These are phyloP conservation scores for Penicillium desertorum DNA, from an alignment of 495 filamentous ascomycete genomes.

Conservation along the genomic window DNA sequence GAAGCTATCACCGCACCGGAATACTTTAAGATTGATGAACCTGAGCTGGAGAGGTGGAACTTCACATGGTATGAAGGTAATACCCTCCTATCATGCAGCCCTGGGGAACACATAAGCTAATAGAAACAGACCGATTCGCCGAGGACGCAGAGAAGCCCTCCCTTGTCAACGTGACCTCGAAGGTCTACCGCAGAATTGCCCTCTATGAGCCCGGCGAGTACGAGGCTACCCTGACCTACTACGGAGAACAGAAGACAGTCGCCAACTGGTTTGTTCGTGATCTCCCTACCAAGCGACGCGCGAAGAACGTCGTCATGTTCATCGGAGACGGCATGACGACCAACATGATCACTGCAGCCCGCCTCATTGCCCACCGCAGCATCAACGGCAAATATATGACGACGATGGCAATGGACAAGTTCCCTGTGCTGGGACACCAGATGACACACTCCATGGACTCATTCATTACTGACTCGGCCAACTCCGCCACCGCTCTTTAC, in stretches of 20 bases:
- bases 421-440: slow-evolving; percentile 69
- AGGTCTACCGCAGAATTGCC: slow-evolving; percentile 64
- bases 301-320: slow-evolving; percentile 77
- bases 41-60: slow-evolving; percentile 66
- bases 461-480: slow-evolving; percentile 77
- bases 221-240: slow-evolving; percentile 67
- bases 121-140: slow-evolving; percentile 62
- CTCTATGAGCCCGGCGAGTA: slow-evolving; percentile 71
- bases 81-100: not conserved
- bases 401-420: slow-evolving; percentile 65
- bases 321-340: slow-evolving; percentile 80
- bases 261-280: slow-evolving; percentile 72
- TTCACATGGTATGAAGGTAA: slow-evolving; percentile 68
- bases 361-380: slow-evolving; percentile 69
- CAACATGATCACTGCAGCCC: slow-evolving; percentile 73
- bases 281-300: slow-evolving; percentile 58
- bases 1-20: slow-evolving; percentile 46
- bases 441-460: slow-evolving; percentile 72
- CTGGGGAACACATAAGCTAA: slow-evolving; percentile 11
- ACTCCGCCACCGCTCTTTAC: slow-evolving; percentile 72
- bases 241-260: slow-evolving; percentile 59
- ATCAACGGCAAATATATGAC: slow-evolving; percentile 74
- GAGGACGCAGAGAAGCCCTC: slow-evolving; percentile 60
- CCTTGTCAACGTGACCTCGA: slow-evolving; percentile 68
- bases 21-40: slow-evolving; percentile 61